Evolutionary conservation across 2,329 filamentous ascomycete species (phyloP), one percentile per base, ranked within the genome.

Genomic region (Leptographium lundbergii): DNA sequence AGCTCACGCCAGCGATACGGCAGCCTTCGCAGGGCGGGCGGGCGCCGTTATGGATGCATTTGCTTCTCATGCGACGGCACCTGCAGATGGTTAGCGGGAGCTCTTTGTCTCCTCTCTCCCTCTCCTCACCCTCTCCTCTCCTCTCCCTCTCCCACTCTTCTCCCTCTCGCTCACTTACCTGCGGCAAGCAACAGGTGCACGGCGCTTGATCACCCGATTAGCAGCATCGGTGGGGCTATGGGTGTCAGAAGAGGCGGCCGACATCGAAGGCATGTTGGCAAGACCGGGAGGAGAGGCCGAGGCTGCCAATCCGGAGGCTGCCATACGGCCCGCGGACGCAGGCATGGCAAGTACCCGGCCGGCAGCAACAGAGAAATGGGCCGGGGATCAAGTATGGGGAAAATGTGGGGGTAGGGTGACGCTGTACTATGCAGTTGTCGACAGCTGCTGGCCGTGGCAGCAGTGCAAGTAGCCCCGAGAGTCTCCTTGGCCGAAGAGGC

Each of bases 21-120:
- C 80, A 83, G 6, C 76, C 71, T 59, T 78, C 75, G 63, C 80
- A 83, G 11, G 65, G 65, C 22, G 64, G 61, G 29, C 62, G 61
- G 25, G 61, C 63, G 10, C 60, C 57, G 6, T 27, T 50, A 42
- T 66, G 65, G 14, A 66, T 56, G 54, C 65, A 66, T 32, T 66
- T 66, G 61, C 63, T 66, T 24, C 63, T 58, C 63, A 64, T 63
- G 34, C 65, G 65, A 14, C 65, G 63, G 50, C 65, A 66, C 57
- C 65, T 64, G 9, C 19, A 14, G 3, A 17, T 14, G 19, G 9
- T 48, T 2, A 48, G n/a, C n/a, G 45, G 9, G 6, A 24, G n/a
- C 19, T 24, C 22, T 24, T n/a, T 45, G n/a, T 45, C 39, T 42
- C 17, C n/a, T 22, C 5, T 11, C n/a, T n/a, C n/a, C n/a, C 45